Percentiles rank a stretch among this genome's conserved stretches.
phyloP scores from a whole-genome alignment of 176 grass and related monocot genomes.

The Zoysia pacifica region DNA sequence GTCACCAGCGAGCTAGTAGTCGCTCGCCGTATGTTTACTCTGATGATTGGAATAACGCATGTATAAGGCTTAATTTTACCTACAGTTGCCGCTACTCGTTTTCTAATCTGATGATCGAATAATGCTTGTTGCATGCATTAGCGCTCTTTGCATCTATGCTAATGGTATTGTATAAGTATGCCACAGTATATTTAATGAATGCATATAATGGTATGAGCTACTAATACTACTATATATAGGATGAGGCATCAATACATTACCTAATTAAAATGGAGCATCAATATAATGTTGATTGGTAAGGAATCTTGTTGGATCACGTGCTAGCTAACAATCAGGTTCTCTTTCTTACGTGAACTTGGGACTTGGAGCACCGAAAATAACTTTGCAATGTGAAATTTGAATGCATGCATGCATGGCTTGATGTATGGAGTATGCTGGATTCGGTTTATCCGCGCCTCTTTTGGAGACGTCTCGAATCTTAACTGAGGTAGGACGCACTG shows the following conservation, averaged over 20 bases:
- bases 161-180: background rate
- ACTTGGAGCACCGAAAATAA: background rate
- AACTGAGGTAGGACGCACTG: background rate
- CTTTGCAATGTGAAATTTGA: background rate
- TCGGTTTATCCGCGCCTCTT: background rate
- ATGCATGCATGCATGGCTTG: background rate
- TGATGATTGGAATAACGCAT: constrained; percentile 33
- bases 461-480: constrained; percentile 28
- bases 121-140: constrained; percentile 7
- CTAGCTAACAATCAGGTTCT: no score
- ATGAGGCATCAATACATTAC: no score
- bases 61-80: background rate
- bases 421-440: background rate
- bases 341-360: background rate
- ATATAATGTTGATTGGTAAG: background rate
- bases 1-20: background rate
- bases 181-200: background rate
- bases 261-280: no score
- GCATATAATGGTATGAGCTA: background rate
- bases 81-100: background rate
- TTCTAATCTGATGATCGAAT: background rate
- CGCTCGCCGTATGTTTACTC: background rate
- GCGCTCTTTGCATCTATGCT: background rate
- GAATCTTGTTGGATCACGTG: background rate
- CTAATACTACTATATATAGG: no score